Evolutionary conservation across 106 monocot species (phyloP).

Genomic region (Allium cepa): DNA sequence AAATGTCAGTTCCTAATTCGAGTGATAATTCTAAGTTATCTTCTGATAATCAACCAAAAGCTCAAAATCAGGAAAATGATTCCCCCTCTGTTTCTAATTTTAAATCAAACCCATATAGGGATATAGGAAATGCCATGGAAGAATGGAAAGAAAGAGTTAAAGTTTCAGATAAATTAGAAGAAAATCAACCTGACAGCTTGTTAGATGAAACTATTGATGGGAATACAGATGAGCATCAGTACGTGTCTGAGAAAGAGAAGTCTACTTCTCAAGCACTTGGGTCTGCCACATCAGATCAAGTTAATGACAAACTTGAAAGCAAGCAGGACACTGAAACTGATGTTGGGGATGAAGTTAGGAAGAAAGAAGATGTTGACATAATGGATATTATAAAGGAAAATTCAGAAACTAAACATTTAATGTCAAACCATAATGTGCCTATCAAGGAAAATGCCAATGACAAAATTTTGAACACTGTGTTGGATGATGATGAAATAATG

Average conservation of each 20-base stretch:
- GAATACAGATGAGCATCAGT: conserved; percentile 63
- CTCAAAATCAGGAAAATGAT: conserved; percentile 19
- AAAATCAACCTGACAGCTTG: conserved; percentile 19
- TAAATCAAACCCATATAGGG: conserved; percentile 73
- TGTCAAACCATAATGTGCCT: conserved; percentile 18
- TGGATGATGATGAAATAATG: conserved; percentile 16
- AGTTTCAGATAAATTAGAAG: conserved; percentile 51
- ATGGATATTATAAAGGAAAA: conserved; percentile 20
- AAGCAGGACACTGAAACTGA: conserved; percentile 23
- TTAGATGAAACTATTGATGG: conserved; percentile 17
- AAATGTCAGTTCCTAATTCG: conserved; percentile 36
- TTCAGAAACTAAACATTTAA: conserved; percentile 22
- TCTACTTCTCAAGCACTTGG: conserved; percentile 75
- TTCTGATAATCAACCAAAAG: conserved; percentile 21
- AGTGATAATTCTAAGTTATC: conserved; percentile 31
- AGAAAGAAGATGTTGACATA: conserved; percentile 28
- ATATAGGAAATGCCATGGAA: conserved; percentile 70
- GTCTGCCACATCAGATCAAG: conserved; percentile 68
- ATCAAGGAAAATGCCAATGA: conserved; percentile 14
- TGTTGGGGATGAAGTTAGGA: conserved; percentile 7
- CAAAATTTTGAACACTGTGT: conserved; percentile 8
- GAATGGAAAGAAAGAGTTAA: conserved; percentile 86
- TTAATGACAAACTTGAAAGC: conserved; percentile 18
- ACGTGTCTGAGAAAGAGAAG: conserved; percentile 56
- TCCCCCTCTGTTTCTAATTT: conserved; percentile 18